A percentile compares a stretch with the other conserved stretches of the same genome.
phyloP scores from a whole-genome alignment of 2,329 filamentous ascomycete genomes.

The Aureobasidium sp. region DNA sequence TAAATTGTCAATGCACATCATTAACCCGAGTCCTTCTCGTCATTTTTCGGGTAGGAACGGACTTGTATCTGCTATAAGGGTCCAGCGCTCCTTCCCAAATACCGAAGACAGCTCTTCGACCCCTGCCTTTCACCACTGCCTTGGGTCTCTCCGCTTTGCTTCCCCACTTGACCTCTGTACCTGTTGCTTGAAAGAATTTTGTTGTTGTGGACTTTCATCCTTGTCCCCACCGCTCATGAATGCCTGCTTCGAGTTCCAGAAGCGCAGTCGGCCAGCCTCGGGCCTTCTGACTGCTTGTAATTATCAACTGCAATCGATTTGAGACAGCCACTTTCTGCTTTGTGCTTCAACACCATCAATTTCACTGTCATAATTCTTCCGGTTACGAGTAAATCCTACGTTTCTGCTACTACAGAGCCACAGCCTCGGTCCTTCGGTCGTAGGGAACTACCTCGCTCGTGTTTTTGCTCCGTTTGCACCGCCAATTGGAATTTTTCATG shows the following conservation, averaged over 20 bases:
- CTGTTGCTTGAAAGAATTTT: neutral
- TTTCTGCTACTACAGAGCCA: neutral
- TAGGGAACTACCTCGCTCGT: neutral
- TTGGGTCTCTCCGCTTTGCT: neutral
- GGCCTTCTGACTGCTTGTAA: conserved; percentile 62
- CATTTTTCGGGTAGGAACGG: neutral
- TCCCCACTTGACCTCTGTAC: neutral
- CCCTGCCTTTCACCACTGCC: neutral
- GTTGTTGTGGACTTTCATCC: conserved; percentile 54
- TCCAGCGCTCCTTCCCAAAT: neutral
- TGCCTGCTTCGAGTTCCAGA: conserved; percentile 53
- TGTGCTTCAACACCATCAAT: neutral
- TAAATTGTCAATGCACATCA: conserved; percentile 1
- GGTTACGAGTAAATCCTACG: neutral
- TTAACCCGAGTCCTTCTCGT: neutral
- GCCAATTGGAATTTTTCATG: neutral
- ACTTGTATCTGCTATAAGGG: neutral
- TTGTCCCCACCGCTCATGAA: conserved; percentile 81
- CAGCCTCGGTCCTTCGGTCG: conserved; percentile 3
- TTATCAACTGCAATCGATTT: neutral
- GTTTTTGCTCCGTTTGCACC: neutral
- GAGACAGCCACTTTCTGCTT: neutral
- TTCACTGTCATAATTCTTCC: neutral
- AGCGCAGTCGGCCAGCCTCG: conserved; percentile 63
- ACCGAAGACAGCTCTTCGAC: neutral